Base-by-base conservation (phyloP, 805 yeast species). In the Ogataea kodamae region DNA sequence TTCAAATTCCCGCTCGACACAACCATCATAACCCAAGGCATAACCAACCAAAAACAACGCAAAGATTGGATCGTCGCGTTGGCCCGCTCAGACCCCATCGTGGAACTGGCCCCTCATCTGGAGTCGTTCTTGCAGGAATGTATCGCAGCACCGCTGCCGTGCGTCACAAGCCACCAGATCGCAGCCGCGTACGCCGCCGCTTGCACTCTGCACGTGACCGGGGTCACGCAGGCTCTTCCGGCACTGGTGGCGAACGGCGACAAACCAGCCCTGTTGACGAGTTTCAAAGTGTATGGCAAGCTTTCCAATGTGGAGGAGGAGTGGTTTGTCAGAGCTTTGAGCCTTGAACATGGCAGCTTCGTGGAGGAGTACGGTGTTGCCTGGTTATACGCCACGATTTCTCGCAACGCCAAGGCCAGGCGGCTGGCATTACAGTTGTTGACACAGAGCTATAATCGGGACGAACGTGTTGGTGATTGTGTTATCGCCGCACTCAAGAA, bases 11-110 rank as follows among this genome's bases (percentile, higher is more conserved):
- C 49, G 6, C 54, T 84, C 19, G 59, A 57, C n/a, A 58, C 65
- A 11, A n/a, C n/a, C n/a, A n/a, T n/a, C n/a, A n/a, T n/a, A n/a
- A n/a, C n/a, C n/a, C n/a, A n/a, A n/a, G 96, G 96, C 1, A 60
- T 87, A 9, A 53, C 59, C 9, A 89, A 84, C 22, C 70, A 82
- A 48, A 84, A 83, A 45, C 57, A 70, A 9, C 72, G 81, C 45
- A 76, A 74, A 49, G 60, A 75, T 13, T 90, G 97, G 97, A 68
- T 71, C 35, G 50, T 67, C 22, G 57, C 73, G 21, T 50, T 81
- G 10, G 79, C 76, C 4, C 45, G 53, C 1, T 45, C 53, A 5
- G 16, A 19, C 2, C 9, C 57, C 3, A 30, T 51, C 5, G n/a
- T n/a, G n/a, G n/a, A n/a, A n/a, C n/a, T n/a, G n/a, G 58, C 67